Evolutionary conservation across 371 early-diverging fungal species (phyloP).

Genomic region (Circinella minor): DNA sequence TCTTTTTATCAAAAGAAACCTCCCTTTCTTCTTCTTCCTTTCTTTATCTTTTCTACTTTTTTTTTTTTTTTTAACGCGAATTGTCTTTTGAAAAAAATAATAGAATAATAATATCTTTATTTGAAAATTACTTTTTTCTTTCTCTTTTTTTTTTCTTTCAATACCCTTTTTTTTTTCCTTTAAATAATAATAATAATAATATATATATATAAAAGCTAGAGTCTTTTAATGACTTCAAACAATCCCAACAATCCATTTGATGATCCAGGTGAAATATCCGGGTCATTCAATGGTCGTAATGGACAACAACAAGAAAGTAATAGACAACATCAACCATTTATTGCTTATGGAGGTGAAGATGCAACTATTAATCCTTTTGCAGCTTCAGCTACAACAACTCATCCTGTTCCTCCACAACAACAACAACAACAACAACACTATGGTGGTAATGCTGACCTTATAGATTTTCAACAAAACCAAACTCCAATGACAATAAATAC

Average conservation of each 20-base stretch:
- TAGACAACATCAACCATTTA: slow-evolving; percentile 10
- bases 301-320: slow-evolving; percentile 2
- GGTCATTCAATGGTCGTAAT: background rate
- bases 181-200: too few relatives aligned
- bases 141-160: background rate
- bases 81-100: background rate
- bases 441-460: slow-evolving; percentile 20
- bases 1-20: background rate
- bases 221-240: slow-evolving; percentile 19
- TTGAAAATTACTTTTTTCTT: too few relatives aligned
- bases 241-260: slow-evolving; percentile 31
- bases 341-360: slow-evolving; percentile 22
- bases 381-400: slow-evolving; percentile 8
- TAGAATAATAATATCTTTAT: too few relatives aligned
- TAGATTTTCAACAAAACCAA: slow-evolving; percentile 27
- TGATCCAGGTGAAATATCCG: slow-evolving; percentile 22
- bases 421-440: slow-evolving; percentile 14
- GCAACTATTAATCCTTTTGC: slow-evolving; percentile 22
- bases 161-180: background rate
- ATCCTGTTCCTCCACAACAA: background rate
- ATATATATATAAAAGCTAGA: background rate
- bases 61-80: background rate
- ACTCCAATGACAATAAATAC: slow-evolving; percentile 3
- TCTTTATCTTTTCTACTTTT: background rate
- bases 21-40: background rate